Evolutionary conservation across 1,139 yeast genomes (phyloP).

Genomic region (Debaryomyces nepalensis): DNA sequence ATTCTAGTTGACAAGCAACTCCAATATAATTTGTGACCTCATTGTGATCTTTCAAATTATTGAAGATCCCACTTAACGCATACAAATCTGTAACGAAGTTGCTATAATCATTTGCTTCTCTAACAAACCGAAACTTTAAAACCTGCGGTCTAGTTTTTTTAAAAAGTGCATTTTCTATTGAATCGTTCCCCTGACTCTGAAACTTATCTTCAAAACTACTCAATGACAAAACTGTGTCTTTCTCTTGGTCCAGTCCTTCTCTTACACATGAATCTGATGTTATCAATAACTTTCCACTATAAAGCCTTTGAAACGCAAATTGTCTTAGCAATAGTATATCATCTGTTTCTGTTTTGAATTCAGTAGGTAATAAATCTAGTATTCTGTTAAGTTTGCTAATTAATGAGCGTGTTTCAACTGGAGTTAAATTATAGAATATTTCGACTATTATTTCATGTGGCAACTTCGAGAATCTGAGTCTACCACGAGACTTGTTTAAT

Average conservation of each 20-base stretch:
- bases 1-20: conserved; percentile 26
- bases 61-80: conserved; percentile 28
- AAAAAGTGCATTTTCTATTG: conserved; percentile 22
- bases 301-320: conserved; percentile 27
- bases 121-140: conserved; percentile 33
- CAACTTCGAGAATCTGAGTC: conserved; percentile 17
- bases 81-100: conserved; percentile 31
- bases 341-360: neutral
- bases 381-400: conserved; percentile 5
- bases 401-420: conserved; percentile 24
- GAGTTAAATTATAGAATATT: conserved; percentile 27
- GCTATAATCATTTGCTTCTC: conserved; percentile 35
- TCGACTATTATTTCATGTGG: conserved; percentile 33
- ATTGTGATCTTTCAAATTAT: conserved; percentile 15
- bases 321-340: conserved; percentile 11
- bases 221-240: conserved; percentile 22
- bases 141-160: conserved; percentile 28
- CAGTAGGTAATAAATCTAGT: neutral
- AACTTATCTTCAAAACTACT: conserved; percentile 23
- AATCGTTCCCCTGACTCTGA: conserved; percentile 16
- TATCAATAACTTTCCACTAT: conserved; percentile 26
- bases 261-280: conserved; percentile 15
- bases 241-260: conserved; percentile 14
- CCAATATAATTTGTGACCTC: conserved; percentile 24
- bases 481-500: neutral